Evolutionary conservation across 495 filamentous ascomycete genomes (phyloP), one percentile per base, ranked within the genome.

Genomic region (Chaetomium tenue): DNA sequence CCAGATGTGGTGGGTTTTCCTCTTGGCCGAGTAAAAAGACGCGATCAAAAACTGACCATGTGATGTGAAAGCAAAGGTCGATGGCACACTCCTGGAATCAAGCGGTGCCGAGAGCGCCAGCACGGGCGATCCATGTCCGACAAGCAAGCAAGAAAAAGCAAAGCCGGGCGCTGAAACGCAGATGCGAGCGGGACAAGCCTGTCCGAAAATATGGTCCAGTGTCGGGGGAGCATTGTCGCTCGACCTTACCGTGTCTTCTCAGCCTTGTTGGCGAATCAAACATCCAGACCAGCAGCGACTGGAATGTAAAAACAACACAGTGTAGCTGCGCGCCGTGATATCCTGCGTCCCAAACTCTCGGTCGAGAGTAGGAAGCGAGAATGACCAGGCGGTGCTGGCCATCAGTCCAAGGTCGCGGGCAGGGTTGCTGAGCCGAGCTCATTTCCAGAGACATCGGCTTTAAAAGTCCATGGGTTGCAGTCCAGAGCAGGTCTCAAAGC

Each of bases 171-270:
- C 5, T 37, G 39, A 28, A 56, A 42, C 28, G 22, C 22, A 33
- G 23, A 26, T 18, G 2, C 20, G 30, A 25, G 28, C 28, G 39
- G 33, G 33, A 42, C 48, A n/a, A 47, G 42, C 26, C 47, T 56
- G 26, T 54, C 48, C 51, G 8, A 20, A 16, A 37, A 25, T 7
- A 9, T 40, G 42, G 16, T 30, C 23, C 60, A n/a, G 30, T 18
- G 18, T 2, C 6, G 60, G 28, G 9, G 42, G 51, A 58, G 22
- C 28, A 39, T 9, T 3, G 54, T 40, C 11, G 46, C 61, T 63
- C 53, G 22, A 42, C 53, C 61, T 63, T 58, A 63, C 61, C 61
- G 46, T 63, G 8, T 28, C 44, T n/a, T 63, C 55, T 20, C 42
- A 26, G 23, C 15, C 52, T 51, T 26, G 53, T 51, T 18, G 5